Evolutionary conservation across 2,329 filamentous ascomycete species (phyloP), one percentile per base, ranked within the genome.

Genomic region (Alternaria sp.): DNA sequence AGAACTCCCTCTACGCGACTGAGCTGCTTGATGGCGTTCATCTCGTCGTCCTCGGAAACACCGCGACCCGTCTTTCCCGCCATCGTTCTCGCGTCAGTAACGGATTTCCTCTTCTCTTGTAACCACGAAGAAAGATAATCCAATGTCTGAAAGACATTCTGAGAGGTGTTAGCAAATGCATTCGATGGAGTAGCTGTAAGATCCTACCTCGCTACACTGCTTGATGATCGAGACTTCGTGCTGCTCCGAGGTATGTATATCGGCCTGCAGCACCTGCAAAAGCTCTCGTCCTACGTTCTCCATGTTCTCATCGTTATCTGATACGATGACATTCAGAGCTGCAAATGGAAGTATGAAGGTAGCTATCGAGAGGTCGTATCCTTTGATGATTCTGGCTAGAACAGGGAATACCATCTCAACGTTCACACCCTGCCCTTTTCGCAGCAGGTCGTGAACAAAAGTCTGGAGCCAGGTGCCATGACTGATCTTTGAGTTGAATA

Each of bases 71-170:
- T 82, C 61, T 83, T 80, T 18, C 80, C 78, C n/a, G 82, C 82
- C 61, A 80, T 78, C 12, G 74, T 68, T 37, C 81, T 76, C 14
- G 76, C 78, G 15, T 82, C 81, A 6, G 77, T 71, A 2, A 84
- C 70, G 6, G 60, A 75, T 65, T 78, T 86, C 85, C 78, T 88
- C 88, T 93, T 96, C 58, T 90, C 88, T 72, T 97, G 93, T 23
- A 96, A 83, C 94, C 95, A 99, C 67, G 91, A 87, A 75, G 93
- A 94, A 64, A 95, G 87, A 78, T 99, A 98, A 78, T 99, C 96
- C 0, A 99, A 85, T 5, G 96, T 88, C 50, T 91, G 88, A 78
- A 99, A 99, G 2, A 97, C 90, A 60, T 92, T 93, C 92, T 96
- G 60, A 21, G 33, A 55, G 15, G 4, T n/a, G 59, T 81, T 41